phyloP scores from a whole-genome alignment of 176 grass and related monocot genomes.

The Carex pumila region DNA sequence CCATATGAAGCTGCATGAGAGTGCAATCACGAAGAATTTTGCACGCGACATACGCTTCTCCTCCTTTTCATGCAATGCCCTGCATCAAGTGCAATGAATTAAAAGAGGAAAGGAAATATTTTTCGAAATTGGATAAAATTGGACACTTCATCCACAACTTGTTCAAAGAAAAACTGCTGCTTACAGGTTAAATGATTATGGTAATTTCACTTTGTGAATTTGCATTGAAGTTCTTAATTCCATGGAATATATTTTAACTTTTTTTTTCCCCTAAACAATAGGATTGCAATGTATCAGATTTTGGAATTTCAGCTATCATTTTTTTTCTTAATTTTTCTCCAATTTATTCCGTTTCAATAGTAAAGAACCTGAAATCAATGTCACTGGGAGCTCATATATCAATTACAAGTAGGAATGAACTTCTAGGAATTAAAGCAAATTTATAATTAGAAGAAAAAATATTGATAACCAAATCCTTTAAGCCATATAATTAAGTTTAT shows the following conservation, averaged over 20 bases:
- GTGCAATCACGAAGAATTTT: conserved; percentile 85
- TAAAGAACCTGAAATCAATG: not conserved
- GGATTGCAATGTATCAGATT: not conserved
- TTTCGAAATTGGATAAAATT: not conserved
- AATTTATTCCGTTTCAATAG: not conserved
- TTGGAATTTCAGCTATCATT: not conserved
- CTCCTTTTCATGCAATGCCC: conserved; percentile 82
- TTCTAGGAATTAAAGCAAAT: not conserved
- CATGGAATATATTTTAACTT: not conserved
- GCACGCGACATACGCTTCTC: conserved; percentile 42
- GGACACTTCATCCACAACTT: not conserved
- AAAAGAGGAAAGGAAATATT: not conserved
- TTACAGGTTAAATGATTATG: not conserved
- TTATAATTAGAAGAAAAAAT: not conserved
- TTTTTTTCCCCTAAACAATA: not conserved
- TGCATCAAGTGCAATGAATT: conserved; percentile 6
- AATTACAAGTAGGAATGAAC: not conserved
- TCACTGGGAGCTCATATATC: not conserved
- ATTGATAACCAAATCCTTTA: no score
- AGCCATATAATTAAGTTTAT: no score
- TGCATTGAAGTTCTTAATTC: not conserved
- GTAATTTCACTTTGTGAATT: not conserved
- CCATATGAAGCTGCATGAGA: conserved; percentile 75
- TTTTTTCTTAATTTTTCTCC: not conserved
- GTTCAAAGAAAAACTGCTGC: not conserved